Base-by-base conservation (phyloP, 2,329 filamentous ascomycete species). In the Trichoderma sp. region DNA sequence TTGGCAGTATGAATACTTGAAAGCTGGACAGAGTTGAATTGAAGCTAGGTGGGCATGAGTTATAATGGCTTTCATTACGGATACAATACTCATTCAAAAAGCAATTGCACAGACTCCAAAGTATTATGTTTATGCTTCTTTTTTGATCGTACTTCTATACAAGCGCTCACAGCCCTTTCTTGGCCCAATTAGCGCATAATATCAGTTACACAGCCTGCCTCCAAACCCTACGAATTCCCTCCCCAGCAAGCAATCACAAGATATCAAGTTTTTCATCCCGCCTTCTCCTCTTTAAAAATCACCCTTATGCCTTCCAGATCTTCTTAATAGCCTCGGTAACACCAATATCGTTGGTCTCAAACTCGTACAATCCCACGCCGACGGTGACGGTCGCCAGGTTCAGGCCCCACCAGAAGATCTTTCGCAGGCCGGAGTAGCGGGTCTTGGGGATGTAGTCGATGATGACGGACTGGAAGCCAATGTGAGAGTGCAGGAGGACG, bases 341-440 rank as follows among this genome's bases (percentile, higher is more conserved):
- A 76, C 96, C 96, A 67, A 99, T 94, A 77, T 99, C 96, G 80
- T 98, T 98, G 36, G 96, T 99, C 90, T 99, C 96, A 79, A 98
- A 98, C 83, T 98, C 95, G 84, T 99, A 99, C 79, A 98, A 87
- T 72, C 95, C 95, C 75, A 97, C 87, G 65, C 93, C 94, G 74
- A 95, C 93, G 67, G 93, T 85, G 72, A 95, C 86, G 12, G 97
- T 98, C 73, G 89, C 91, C 60, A 87, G 84, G 79, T 95, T 94
- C 74, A 98, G 89, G 47, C 87, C 85, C 94, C 94, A 98, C 82
- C 88, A 89, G 80, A 91, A 86, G n/a, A 85, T 70, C 79, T 89
- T 90, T 81, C 89, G 89, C 73, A 89, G 83, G 75, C 87, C 89
- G 65, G 94, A 93, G 76, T 92, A 87, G 77, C 90, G 87, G 80